A percentile compares a stretch with the other conserved stretches of the same genome.
Evolutionary conservation across 257 asterid species (phyloP).

Genomic region (Misopates orontium): DNA sequence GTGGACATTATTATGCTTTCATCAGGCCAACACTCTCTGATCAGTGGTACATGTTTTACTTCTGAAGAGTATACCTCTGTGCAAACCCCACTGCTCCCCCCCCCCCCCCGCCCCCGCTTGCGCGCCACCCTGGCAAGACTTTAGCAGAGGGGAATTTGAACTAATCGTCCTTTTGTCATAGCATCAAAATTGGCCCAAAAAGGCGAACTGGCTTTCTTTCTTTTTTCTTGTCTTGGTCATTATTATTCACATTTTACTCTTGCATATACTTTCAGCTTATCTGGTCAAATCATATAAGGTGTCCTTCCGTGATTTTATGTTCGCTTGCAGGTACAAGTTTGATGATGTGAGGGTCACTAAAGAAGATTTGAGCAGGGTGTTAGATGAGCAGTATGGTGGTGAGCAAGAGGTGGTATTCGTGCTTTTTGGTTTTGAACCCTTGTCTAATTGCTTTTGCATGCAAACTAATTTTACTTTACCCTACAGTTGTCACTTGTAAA

Average conservation of each 20-base stretch:
- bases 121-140: conserved; percentile 1
- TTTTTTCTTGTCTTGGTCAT: neutral
- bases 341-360: conserved; percentile 73
- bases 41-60: conserved; percentile 62
- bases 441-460: neutral
- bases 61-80: conserved; percentile 19
- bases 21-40: conserved; percentile 95
- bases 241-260: conserved; percentile 7
- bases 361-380: conserved; percentile 59
- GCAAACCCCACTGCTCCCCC: no score
- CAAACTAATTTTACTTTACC: conserved; percentile 28
- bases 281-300: no score
- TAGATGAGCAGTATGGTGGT: conserved; percentile 77
- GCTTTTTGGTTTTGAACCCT: conserved; percentile 11
- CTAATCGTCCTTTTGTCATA: no score
- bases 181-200: neutral
- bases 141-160: neutral
- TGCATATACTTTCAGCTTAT: neutral
- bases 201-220: no score
- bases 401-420: conserved; percentile 74
- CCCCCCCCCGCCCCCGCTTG: no score
- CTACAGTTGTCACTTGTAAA: conserved; percentile 87
- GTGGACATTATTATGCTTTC: conserved; percentile 98
- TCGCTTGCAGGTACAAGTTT: conserved; percentile 55
- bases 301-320: conserved; percentile 4